Evolutionary conservation across 2,329 filamentous ascomycete genomes (phyloP), one percentile per base, ranked within the genome.

Genomic region (Tetracladium maxilliforme): DNA sequence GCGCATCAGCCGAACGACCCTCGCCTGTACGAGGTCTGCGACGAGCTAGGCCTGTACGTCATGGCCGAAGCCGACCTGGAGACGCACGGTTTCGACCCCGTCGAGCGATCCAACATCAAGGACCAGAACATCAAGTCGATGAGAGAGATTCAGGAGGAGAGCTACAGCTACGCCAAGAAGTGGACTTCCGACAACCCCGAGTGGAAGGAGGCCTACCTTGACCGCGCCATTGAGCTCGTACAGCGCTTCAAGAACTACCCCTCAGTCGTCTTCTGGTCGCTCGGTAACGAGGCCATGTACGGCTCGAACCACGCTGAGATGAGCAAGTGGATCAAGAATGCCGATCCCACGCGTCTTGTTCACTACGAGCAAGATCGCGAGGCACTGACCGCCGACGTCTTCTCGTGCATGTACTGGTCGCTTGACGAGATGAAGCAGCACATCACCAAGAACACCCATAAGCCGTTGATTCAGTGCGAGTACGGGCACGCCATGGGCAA

Each of bases 1-100:
- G 73, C 61, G 1, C 76, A 82, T 40, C 70, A 82, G 24, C 63
- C 68, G 7, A 72, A 69, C 16, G 67, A 77, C 29, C 54, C 61
- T 2, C 49, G 58, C 7, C 41, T 78, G 1, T 74, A 73, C 30
- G 66, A 72, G 16, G 49, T 77, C 1, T 61, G 67, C 1, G 69
- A 77, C 27, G 62, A 73, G 33, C 49, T 76, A 10, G 72, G 72
- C 1, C 55, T 78, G 14, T 77, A 66, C 56, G 52, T 78, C 6
- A 61, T 77, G 19, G 67, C 64, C 8, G 64, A 69, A 33, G 58
- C 60, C 0, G 64, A 69, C 28, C 46, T 67, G 0, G 63, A 66
- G 34, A 66, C 61, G 11, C 62, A 66, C 30, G 62, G 63, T 0
- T 63, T 67, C 13, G 54, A 44, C 10, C 30, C 32, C 10, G 12